Base-by-base conservation (phyloP, 371 early-diverging fungal species). In the Basidiobolus heterosporus region DNA sequence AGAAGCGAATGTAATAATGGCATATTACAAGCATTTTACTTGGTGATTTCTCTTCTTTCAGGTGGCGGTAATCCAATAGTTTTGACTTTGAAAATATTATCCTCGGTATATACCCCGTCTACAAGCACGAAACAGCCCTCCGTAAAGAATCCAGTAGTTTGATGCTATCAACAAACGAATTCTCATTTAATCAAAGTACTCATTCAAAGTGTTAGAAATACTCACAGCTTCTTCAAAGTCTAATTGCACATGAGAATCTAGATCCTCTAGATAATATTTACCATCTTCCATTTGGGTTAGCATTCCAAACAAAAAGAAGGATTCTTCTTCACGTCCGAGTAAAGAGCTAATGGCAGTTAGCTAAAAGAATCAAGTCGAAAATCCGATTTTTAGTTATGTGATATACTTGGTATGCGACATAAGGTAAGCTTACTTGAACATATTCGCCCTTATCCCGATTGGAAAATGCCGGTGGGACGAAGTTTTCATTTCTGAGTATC, bases 281-380 rank as follows among this genome's bases (percentile, higher is more conserved):
- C 89, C 89, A 47, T 84, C 85, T 43, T 81, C 74, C 42, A 85
- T 66, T 57, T 79, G 77, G 14, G 89, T 74, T 49, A 92, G 58
- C 90, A 92, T 88, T 1, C 93, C 93, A 61, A 89, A 82, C 36
- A 90, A 57, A 17, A 85, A 47, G 53, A 82, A 91, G 9, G 59
- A 50, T 44, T 78, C 76, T 15, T 73, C 72, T 43, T 76, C 74
- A 36, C 78, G 72, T 5, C 91, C 91, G 50, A 75, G 78, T 42
- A 92, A 60, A 1, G 83, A 71, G 54, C 82, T 85, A 35, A 91
- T 77, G 3, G 86, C 74, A 30, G 85, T 87, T 38, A 91, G 64
- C 76, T 87, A 58, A 20, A 59, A 19, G 62, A 66, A 64, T 66
- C n/a, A n/a, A n/a, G n/a, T n/a, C n/a, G n/a, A n/a, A n/a, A n/a